Conservation (phyloP, 495 filamentous ascomycete genomes). For the Hypoxylon trugodes region DNA sequence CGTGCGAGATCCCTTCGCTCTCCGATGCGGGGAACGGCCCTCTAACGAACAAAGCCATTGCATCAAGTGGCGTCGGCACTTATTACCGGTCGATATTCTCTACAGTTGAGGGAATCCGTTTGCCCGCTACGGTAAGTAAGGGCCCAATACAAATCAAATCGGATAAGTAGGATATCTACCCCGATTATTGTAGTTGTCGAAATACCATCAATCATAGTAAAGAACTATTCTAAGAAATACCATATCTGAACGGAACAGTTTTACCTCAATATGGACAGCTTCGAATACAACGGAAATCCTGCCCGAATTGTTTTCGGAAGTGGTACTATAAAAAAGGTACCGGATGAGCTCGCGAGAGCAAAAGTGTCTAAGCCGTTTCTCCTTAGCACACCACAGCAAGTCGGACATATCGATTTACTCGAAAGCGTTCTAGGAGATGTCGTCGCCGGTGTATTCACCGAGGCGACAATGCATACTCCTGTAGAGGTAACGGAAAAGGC, state of each 20-base stretch:
- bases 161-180: slow-evolving; percentile 1
- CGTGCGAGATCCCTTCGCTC: slow-evolving; percentile 9
- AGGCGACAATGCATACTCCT: slow-evolving; percentile 76
- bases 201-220: not conserved
- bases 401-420: slow-evolving; percentile 59
- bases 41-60: slow-evolving; percentile 11
- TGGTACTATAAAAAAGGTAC: slow-evolving; percentile 67
- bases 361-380: slow-evolving; percentile 65
- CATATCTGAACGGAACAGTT: not conserved
- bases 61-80: slow-evolving; percentile 32
- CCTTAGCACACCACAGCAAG: slow-evolving; percentile 67
- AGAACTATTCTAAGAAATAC: not conserved
- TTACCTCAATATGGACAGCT: slow-evolving; percentile 61
- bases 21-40: slow-evolving; percentile 32
- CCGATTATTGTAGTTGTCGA: not conserved
- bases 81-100: slow-evolving; percentile 14
- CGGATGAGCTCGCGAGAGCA: slow-evolving; percentile 64
- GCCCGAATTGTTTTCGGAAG: slow-evolving; percentile 70
- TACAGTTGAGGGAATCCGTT: slow-evolving; percentile 9
- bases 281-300: slow-evolving; percentile 69
- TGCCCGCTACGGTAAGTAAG: slow-evolving; percentile 13
- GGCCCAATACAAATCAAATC: not conserved
- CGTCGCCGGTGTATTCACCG: slow-evolving; percentile 65
- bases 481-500: slow-evolving; percentile 69
- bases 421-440: slow-evolving; percentile 58